A percentile compares a stretch with the other conserved stretches of the same genome.
These are phyloP conservation scores for Trichoderma sp. DNA, from an alignment of 2,329 filamentous ascomycete species.

Conservation along the genomic window DNA sequence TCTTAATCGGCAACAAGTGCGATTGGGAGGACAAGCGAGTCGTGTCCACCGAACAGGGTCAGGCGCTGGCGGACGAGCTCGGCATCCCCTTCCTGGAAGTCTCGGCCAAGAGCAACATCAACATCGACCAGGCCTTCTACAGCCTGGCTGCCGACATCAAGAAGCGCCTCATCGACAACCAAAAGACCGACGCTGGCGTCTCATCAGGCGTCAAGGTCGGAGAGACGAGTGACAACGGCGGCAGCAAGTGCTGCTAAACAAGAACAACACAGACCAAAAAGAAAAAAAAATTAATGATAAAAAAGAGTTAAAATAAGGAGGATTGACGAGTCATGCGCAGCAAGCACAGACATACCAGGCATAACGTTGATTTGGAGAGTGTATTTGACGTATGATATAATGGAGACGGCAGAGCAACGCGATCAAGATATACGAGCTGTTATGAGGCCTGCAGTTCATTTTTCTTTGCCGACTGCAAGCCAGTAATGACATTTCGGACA, in stretches of 20 bases:
- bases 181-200: slow-evolving; percentile 70
- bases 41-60: slow-evolving; percentile 89
- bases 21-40: slow-evolving; percentile 99
- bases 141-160: slow-evolving; percentile 95
- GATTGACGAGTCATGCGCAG: not conserved
- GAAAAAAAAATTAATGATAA: slow-evolving; percentile 3
- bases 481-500: slow-evolving; percentile 29
- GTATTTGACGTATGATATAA: slow-evolving; percentile 26
- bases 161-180: slow-evolving; percentile 93
- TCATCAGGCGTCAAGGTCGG: slow-evolving; percentile 70
- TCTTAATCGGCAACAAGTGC: slow-evolving; percentile 99
- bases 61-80: slow-evolving; percentile 91
- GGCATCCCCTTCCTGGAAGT: slow-evolving; percentile 98
- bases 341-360: slow-evolving; percentile 3
- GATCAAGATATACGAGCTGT: slow-evolving; percentile 27
- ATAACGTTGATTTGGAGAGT: slow-evolving; percentile 15
- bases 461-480: not conserved
- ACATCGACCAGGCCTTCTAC: slow-evolving; percentile 99
- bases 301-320: slow-evolving; percentile 2
- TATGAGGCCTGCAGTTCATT: slow-evolving; percentile 13
- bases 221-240: slow-evolving; percentile 59
- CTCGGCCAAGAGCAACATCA: slow-evolving; percentile 98
- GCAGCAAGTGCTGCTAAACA: slow-evolving; percentile 76
- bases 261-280: slow-evolving; percentile 17
- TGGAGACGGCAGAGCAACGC: slow-evolving; percentile 28